Conservation (phyloP, 345 rosid species). For the Triadica sebifera region DNA sequence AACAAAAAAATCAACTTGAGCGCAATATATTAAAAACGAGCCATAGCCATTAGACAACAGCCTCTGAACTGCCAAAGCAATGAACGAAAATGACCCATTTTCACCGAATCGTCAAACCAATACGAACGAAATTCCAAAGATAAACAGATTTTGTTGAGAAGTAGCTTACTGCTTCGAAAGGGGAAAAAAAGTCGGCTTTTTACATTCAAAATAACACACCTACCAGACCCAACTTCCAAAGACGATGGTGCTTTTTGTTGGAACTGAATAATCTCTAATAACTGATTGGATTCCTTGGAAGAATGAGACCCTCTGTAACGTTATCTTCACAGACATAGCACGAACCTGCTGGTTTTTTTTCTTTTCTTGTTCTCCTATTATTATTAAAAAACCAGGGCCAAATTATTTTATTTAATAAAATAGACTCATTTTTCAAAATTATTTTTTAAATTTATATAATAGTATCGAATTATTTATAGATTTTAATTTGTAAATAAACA, state of each 20-base stretch:
- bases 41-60: slow-evolving; percentile 20
- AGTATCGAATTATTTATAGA: too few relatives aligned
- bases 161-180: neutral
- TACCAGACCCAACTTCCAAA: slow-evolving; percentile 18
- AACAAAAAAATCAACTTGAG: neutral
- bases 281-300: slow-evolving; percentile 10
- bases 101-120: neutral
- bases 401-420: neutral
- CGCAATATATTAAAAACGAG: slow-evolving; percentile 1
- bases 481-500: too few relatives aligned
- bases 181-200: neutral
- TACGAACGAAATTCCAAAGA: neutral
- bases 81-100: slow-evolving; percentile 16
- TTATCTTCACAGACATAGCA: slow-evolving; percentile 19
- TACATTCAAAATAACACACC: slow-evolving; percentile 1
- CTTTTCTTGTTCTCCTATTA: neutral
- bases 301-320: slow-evolving; percentile 25
- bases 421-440: neutral
- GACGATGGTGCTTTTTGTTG: slow-evolving; percentile 13
- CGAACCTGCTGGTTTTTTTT: neutral
- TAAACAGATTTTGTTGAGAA: neutral
- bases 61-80: slow-evolving; percentile 19
- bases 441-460: too few relatives aligned
- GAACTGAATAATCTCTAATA: neutral
- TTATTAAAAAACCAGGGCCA: neutral